phyloP scores from a whole-genome alignment of 495 filamentous ascomycete species.

The Xylaria palmicola region DNA sequence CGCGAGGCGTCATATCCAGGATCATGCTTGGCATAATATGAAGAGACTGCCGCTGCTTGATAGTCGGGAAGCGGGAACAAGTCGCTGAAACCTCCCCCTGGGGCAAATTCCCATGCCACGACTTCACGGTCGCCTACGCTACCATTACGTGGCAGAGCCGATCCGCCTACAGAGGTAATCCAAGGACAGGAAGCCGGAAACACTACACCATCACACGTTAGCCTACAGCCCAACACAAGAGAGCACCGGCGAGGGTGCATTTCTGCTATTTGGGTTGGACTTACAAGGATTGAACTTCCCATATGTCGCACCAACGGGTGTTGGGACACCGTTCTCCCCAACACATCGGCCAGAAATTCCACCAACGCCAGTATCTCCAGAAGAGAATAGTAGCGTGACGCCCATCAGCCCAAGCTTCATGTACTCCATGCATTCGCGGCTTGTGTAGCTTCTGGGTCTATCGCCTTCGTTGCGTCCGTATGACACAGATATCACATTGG shows the following conservation, averaged over 20 bases:
- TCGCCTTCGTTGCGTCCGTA: conserved; percentile 54
- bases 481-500: conserved; percentile 60
- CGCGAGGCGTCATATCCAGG: conserved; percentile 33
- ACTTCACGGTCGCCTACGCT: conserved; percentile 35
- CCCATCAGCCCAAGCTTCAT: conserved; percentile 50
- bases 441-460: conserved; percentile 51
- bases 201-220: not conserved
- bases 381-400: conserved; percentile 38
- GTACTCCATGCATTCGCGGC: conserved; percentile 56
- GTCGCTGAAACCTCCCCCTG: conserved; percentile 53
- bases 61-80: conserved; percentile 40
- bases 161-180: conserved; percentile 46
- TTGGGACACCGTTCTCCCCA: conserved; percentile 1
- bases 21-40: conserved; percentile 25
- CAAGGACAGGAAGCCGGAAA: conserved; percentile 46
- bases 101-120: conserved; percentile 30
- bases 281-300: conserved; percentile 22
- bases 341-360: conserved; percentile 20
- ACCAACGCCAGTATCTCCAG: conserved; percentile 45
- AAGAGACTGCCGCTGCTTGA: conserved; percentile 27
- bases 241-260: too few species aligned
- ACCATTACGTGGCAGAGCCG: conserved; percentile 31
- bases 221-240: too few species aligned
- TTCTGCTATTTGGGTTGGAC: too few species aligned
- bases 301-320: not conserved